These are phyloP conservation scores for Athelia sp. DNA, from an alignment of 1,284 basidiomycete genomes.

Conservation along the genomic window DNA sequence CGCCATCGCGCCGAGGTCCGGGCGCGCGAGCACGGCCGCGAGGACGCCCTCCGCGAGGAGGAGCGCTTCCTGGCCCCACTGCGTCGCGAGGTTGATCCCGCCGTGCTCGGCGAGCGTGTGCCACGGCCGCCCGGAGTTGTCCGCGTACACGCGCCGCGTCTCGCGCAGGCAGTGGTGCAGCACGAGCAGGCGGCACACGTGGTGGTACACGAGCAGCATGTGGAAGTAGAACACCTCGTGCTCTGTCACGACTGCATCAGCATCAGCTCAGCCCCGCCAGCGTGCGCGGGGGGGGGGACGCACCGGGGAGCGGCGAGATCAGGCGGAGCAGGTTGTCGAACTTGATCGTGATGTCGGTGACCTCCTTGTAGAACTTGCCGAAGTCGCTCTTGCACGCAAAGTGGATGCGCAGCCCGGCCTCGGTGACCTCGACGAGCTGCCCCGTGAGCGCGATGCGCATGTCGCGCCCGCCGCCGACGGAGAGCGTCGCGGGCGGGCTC, in stretches of 20 bases:
- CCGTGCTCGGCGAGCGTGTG: slow-evolving; percentile 26
- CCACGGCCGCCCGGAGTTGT: slow-evolving; percentile 23
- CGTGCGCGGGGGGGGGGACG: neutral
- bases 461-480: slow-evolving; percentile 22
- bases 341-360: slow-evolving; percentile 15
- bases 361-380: slow-evolving; percentile 27
- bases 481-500: slow-evolving; percentile 13
- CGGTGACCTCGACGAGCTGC: slow-evolving; percentile 26
- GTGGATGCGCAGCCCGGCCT: slow-evolving; percentile 24
- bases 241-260: slow-evolving; percentile 31
- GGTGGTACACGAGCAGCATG: slow-evolving; percentile 29
- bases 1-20: no score
- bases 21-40: slow-evolving; percentile 18
- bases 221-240: slow-evolving; percentile 36
- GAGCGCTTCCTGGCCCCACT: slow-evolving; percentile 36
- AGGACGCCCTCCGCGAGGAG: slow-evolving; percentile 33
- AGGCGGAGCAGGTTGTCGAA: slow-evolving; percentile 3
- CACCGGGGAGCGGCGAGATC: slow-evolving; percentile 1
- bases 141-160: slow-evolving; percentile 10
- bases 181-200: slow-evolving; percentile 31
- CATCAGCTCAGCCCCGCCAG: neutral
- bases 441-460: slow-evolving; percentile 29
- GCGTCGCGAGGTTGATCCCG: slow-evolving; percentile 22
- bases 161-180: slow-evolving; percentile 15
- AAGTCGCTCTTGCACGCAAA: slow-evolving; percentile 22